Conservation (phyloP, 2,329 filamentous ascomycete species). For the Stemphylium vesicarium region DNA sequence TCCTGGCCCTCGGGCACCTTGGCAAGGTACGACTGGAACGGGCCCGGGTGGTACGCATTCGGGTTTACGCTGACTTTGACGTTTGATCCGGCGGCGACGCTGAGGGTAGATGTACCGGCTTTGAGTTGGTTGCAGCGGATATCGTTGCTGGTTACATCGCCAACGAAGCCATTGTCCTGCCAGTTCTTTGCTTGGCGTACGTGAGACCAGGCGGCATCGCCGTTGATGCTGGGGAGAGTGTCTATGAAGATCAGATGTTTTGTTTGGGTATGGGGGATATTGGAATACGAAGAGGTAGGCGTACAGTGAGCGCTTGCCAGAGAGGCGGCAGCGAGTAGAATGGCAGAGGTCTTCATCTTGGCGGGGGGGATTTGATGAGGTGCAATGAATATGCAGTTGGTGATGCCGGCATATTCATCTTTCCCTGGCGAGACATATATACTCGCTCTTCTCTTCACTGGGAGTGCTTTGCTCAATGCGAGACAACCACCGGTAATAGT, state of each 20-base stretch:
- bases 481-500: slow-evolving; percentile 3
- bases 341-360: slow-evolving; percentile 8
- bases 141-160: slow-evolving; percentile 22
- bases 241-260: slow-evolving; percentile 3
- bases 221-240: slow-evolving; percentile 14
- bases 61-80: slow-evolving; percentile 40
- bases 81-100: slow-evolving; percentile 34
- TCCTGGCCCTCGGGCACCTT: slow-evolving; percentile 43
- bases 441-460: not conserved
- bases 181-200: slow-evolving; percentile 18
- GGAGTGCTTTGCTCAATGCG: not conserved
- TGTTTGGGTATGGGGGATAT: too few relatives aligned
- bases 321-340: slow-evolving; percentile 6
- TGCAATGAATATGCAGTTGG: slow-evolving; percentile 1
- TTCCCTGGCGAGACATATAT: slow-evolving; percentile 4
- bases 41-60: slow-evolving; percentile 41
- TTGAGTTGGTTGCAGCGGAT: slow-evolving; percentile 40
- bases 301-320: slow-evolving; percentile 15
- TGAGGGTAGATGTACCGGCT: slow-evolving; percentile 12
- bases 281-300: not conserved
- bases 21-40: slow-evolving; percentile 48
- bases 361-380: not conserved
- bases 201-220: slow-evolving; percentile 6
- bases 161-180: slow-evolving; percentile 18
- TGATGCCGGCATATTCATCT: not conserved